These are phyloP conservation scores for Pseudopyrenochaeta lycopersici DNA, from an alignment of 2,329 filamentous ascomycete genomes.

Conservation along the genomic window DNA sequence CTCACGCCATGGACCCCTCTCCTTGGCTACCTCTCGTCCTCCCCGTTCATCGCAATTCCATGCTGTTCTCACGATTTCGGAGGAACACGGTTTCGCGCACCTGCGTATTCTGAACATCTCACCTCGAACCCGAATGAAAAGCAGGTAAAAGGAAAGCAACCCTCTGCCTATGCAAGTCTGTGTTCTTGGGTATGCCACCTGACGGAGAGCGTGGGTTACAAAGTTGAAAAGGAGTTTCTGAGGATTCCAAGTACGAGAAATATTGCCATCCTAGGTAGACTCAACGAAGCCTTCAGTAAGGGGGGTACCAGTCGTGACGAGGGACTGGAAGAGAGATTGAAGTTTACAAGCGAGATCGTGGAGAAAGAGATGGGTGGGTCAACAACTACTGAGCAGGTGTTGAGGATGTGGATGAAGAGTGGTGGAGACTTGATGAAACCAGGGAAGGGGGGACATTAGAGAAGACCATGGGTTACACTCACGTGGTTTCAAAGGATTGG, in stretches of 20 bases:
- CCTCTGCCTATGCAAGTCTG: slow-evolving; percentile 83
- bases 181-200: slow-evolving; percentile 80
- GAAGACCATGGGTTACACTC: too few species aligned
- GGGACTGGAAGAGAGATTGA: slow-evolving; percentile 66
- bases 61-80: slow-evolving; percentile 92
- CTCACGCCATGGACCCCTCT: slow-evolving; percentile 95
- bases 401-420: slow-evolving; percentile 61
- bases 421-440: slow-evolving; percentile 56
- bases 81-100: slow-evolving; percentile 76
- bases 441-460: slow-evolving; percentile 55
- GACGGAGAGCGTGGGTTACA: slow-evolving; percentile 76
- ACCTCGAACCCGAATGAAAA: slow-evolving; percentile 21
- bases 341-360: slow-evolving; percentile 70
- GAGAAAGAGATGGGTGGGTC: slow-evolving; percentile 58
- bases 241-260: slow-evolving; percentile 94
- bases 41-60: slow-evolving; percentile 90
- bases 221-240: slow-evolving; percentile 82
- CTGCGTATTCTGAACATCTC: slow-evolving; percentile 27
- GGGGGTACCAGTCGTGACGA: slow-evolving; percentile 53
- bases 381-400: slow-evolving; percentile 53
- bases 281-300: not conserved
- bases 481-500: too few species aligned
- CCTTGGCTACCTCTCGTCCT: slow-evolving; percentile 76
- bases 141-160: slow-evolving; percentile 47
- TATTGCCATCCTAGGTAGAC: slow-evolving; percentile 77